Conservation (phyloP, 192 early-diverging fungal genomes). For the Entomortierella parvispora region DNA sequence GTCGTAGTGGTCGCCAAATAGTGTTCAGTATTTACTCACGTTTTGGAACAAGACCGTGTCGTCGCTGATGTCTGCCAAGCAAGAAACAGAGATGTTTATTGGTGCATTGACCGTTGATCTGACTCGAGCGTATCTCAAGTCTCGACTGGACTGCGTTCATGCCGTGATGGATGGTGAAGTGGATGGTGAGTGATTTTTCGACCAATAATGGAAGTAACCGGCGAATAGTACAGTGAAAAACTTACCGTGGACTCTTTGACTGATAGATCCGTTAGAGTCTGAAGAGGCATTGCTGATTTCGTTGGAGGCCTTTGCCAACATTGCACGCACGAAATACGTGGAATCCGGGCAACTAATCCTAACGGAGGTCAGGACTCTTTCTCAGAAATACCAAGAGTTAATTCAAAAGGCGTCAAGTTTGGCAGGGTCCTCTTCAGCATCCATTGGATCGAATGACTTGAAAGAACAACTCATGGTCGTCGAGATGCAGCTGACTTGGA, state of each 20-base stretch:
- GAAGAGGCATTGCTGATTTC: slow-evolving; percentile 74
- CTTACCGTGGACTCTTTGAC: background rate
- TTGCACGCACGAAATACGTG: slow-evolving; percentile 77
- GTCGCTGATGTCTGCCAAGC: slow-evolving; percentile 41
- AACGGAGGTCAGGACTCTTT: slow-evolving; percentile 13
- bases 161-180: slow-evolving; percentile 61
- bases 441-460: slow-evolving; percentile 23
- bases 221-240: no score
- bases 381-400: slow-evolving; percentile 21
- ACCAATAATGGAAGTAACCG: no score
- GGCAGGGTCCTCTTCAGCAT: slow-evolving; percentile 4
- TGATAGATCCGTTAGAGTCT: slow-evolving; percentile 68
- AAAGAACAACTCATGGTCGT: slow-evolving; percentile 38
- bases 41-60: slow-evolving; percentile 90
- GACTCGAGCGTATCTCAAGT: slow-evolving; percentile 56
- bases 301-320: slow-evolving; percentile 74
- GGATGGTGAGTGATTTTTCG: slow-evolving; percentile 54
- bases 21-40: slow-evolving; percentile 76
- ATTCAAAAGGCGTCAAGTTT: slow-evolving; percentile 23
- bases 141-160: slow-evolving; percentile 61
- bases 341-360: slow-evolving; percentile 52
- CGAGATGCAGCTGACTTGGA: slow-evolving; percentile 75
- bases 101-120: slow-evolving; percentile 48
- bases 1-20: slow-evolving; percentile 76
- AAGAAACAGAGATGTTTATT: slow-evolving; percentile 13